phyloP scores from a whole-genome alignment of 2,329 filamentous ascomycete genomes.

The Intubia oerlemansii region DNA sequence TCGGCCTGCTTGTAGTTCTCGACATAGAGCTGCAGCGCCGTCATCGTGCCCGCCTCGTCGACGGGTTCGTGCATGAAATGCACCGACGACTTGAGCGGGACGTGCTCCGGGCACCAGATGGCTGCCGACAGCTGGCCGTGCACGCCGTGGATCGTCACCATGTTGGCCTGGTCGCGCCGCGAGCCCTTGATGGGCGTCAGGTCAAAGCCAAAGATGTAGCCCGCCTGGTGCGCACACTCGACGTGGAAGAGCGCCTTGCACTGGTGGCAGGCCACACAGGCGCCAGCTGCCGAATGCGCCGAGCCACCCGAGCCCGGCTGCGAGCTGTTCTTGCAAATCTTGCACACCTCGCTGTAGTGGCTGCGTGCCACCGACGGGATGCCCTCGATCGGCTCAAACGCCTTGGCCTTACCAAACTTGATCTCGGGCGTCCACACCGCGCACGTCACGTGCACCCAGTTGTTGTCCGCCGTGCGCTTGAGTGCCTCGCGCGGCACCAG shows the following conservation, averaged over 20 bases:
- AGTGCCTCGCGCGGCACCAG: slow-evolving; percentile 70
- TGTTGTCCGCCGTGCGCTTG: slow-evolving; percentile 88
- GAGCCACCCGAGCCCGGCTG: no score
- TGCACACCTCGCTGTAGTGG: slow-evolving; percentile 60
- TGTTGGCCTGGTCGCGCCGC: slow-evolving; percentile 57
- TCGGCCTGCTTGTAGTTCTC: slow-evolving; percentile 91
- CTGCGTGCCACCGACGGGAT: slow-evolving; percentile 60
- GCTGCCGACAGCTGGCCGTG: slow-evolving; percentile 65
- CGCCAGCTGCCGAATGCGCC: slow-evolving; percentile 32
- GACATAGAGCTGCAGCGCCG: slow-evolving; percentile 68
- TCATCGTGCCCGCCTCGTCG: slow-evolving; percentile 48
- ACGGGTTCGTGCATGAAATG: slow-evolving; percentile 63
- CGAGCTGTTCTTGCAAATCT: slow-evolving; percentile 51
- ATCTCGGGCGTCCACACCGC: slow-evolving; percentile 84
- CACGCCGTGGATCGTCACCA: slow-evolving; percentile 63
- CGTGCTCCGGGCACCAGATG: slow-evolving; percentile 83
- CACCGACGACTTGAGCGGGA: slow-evolving; percentile 46
- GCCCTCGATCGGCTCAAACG: slow-evolving; percentile 71
- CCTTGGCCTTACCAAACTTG: slow-evolving; percentile 70
- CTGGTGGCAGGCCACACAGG: slow-evolving; percentile 64
- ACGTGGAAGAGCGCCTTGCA: slow-evolving; percentile 59
- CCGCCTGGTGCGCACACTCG: slow-evolving; percentile 69
- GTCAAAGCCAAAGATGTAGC: slow-evolving; percentile 75
- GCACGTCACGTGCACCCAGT: slow-evolving; percentile 93
- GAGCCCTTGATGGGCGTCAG: slow-evolving; percentile 78